Percentiles rank a stretch among this genome's conserved stretches.
These are phyloP conservation scores for Diplotaxis tenuifolia DNA, from an alignment of 345 rosid genomes.

Conservation along the genomic window DNA sequence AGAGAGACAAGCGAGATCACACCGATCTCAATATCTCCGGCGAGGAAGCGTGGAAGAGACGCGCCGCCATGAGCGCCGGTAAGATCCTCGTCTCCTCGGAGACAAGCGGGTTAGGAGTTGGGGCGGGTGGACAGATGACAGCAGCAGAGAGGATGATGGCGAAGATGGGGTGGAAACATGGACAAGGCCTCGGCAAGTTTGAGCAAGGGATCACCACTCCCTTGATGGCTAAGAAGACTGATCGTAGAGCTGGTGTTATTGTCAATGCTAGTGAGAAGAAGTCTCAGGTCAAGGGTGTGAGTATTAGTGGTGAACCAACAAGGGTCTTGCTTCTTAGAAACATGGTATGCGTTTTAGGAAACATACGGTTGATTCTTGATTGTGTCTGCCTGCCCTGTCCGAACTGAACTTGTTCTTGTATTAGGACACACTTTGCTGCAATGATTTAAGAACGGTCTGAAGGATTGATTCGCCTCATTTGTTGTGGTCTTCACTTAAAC, in stretches of 20 bases:
- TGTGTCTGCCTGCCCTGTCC: background rate
- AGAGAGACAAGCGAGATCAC: constrained; percentile 33
- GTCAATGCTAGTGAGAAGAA: constrained; percentile 87
- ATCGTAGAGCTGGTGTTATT: constrained; percentile 95
- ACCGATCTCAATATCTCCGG: constrained; percentile 72
- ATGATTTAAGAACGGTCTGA: constrained; percentile 8
- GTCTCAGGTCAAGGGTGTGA: constrained; percentile 90
- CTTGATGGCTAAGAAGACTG: constrained; percentile 96
- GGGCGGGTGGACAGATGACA: constrained; percentile 99
- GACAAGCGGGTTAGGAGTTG: constrained; percentile 71
- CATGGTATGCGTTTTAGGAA: constrained; percentile 59
- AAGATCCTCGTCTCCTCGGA: background rate
- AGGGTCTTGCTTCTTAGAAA: constrained; percentile 81
- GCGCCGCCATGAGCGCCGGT: constrained; percentile 87
- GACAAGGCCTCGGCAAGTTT: constrained; percentile 92
- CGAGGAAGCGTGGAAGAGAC: constrained; percentile 95
- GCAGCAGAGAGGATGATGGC: constrained; percentile 99
- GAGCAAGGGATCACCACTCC: constrained; percentile 99
- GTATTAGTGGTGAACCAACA: constrained; percentile 78
- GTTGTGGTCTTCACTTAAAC: background rate
- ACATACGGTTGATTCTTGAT: background rate
- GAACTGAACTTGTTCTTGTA: background rate
- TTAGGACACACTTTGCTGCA: background rate
- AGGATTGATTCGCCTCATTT: background rate
- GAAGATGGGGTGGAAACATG: constrained; percentile 99